Evolutionary conservation across 1,139 yeast species (phyloP).

Genomic region (Spathaspora sp.): DNA sequence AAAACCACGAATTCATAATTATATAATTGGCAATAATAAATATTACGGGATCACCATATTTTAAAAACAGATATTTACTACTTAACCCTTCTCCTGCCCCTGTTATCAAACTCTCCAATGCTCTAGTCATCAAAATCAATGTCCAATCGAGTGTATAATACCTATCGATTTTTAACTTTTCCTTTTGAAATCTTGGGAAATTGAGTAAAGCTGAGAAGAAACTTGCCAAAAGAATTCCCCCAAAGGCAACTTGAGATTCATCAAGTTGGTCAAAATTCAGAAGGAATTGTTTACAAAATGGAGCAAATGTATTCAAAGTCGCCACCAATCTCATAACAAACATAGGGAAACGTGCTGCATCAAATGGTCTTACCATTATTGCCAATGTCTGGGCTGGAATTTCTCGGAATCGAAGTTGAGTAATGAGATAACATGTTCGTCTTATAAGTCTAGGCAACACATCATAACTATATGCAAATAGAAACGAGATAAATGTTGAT

Average conservation of each 20-base stretch:
- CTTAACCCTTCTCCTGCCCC: background rate
- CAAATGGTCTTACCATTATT: slow-evolving; percentile 23
- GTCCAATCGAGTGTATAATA: slow-evolving; percentile 26
- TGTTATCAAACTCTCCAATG: slow-evolving; percentile 20
- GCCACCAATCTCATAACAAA: slow-evolving; percentile 24
- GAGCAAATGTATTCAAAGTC: slow-evolving; percentile 17
- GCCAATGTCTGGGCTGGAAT: slow-evolving; percentile 12
- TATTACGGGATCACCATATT: slow-evolving; percentile 16
- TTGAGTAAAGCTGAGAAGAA: slow-evolving; percentile 20
- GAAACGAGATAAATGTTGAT: slow-evolving; percentile 25
- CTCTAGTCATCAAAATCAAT: slow-evolving; percentile 21
- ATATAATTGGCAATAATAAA: slow-evolving; percentile 23
- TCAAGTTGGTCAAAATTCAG: slow-evolving; percentile 5
- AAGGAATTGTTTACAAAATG: slow-evolving; percentile 12
- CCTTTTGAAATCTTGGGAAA: slow-evolving; percentile 22
- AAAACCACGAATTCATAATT: slow-evolving; percentile 43
- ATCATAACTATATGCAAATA: slow-evolving; percentile 37
- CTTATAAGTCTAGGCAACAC: slow-evolving; percentile 30
- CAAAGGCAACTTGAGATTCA: slow-evolving; percentile 3
- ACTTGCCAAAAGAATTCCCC: slow-evolving; percentile 14
- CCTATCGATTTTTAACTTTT: slow-evolving; percentile 15
- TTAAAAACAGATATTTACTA: background rate
- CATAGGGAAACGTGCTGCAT: slow-evolving; percentile 31
- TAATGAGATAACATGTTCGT: slow-evolving; percentile 18
- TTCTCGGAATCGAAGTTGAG: slow-evolving; percentile 13